These are phyloP conservation scores for Immersiella caudata DNA, from an alignment of 495 filamentous ascomycete species.

Conservation along the genomic window DNA sequence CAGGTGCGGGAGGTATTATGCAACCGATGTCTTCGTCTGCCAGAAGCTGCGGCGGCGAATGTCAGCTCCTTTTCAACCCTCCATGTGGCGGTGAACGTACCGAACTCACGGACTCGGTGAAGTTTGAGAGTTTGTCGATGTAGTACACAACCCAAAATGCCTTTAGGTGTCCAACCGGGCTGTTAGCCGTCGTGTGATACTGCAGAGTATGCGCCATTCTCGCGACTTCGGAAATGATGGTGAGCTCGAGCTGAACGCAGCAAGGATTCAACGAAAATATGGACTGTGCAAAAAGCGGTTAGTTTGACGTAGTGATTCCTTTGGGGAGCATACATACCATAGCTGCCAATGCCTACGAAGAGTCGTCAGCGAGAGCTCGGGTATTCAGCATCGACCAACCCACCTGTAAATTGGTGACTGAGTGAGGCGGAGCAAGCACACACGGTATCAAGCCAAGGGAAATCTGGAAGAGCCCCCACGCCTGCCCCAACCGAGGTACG, in stretches of 20 bases:
- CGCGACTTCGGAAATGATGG: background rate
- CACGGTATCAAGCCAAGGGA: background rate
- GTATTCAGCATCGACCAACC: background rate
- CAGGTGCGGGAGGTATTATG: background rate
- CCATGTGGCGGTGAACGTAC: background rate
- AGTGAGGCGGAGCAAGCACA: conserved; percentile 2
- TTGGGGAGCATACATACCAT: background rate
- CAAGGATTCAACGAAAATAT: conserved; percentile 5
- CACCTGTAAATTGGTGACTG: background rate
- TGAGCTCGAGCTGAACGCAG: conserved; percentile 3
- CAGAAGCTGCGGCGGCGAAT: background rate
- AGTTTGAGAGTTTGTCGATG: background rate
- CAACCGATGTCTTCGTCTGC: conserved; percentile 4
- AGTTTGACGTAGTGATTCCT: background rate
- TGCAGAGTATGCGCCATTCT: background rate
- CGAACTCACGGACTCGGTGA: background rate
- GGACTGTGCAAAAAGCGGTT: background rate
- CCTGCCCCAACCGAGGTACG: conserved; percentile 2
- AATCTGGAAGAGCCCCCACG: background rate
- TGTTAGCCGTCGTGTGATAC: conserved; percentile 1
- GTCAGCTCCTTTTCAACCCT: background rate
- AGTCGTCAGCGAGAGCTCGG: background rate
- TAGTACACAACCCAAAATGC: conserved; percentile 2
- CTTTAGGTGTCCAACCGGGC: background rate
- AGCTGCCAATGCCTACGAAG: background rate